Percentiles rank a stretch among this genome's conserved stretches.
Conservation (phyloP, 768 basidiomycete species). For the Xerocomellus dryophilus region DNA sequence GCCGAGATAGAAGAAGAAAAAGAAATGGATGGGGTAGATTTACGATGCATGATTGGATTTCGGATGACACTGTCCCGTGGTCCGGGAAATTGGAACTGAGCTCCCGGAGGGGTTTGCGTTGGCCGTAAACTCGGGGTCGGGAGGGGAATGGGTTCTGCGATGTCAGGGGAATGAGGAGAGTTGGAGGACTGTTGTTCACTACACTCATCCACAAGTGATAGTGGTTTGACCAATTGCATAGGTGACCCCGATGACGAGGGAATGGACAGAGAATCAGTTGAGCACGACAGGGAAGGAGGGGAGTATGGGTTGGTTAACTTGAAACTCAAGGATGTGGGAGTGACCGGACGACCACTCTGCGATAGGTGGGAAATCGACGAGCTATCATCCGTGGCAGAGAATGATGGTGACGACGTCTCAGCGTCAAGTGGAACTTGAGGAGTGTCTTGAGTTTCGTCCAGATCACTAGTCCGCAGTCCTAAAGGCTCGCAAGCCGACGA, state of each 20-base stretch:
- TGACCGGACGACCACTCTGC: constrained; percentile 30
- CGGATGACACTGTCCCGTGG: constrained; percentile 29
- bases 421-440: constrained; percentile 10
- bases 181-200: constrained; percentile 25
- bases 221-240: constrained; percentile 33
- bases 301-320: constrained; percentile 25
- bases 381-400: constrained; percentile 29
- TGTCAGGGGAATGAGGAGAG: constrained; percentile 25
- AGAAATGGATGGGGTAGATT: constrained; percentile 36
- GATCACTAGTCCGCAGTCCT: not conserved
- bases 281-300: constrained; percentile 55
- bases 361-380: constrained; percentile 35
- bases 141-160: constrained; percentile 30
- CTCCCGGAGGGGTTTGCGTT: constrained; percentile 12
- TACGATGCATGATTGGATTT: constrained; percentile 35
- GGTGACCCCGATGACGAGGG: constrained; percentile 49
- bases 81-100: constrained; percentile 48
- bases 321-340: constrained; percentile 34
- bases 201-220: constrained; percentile 35
- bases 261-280: constrained; percentile 58
- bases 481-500: constrained; percentile 5
- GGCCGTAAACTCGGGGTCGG: constrained; percentile 25
- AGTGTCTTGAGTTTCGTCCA: too few species aligned
- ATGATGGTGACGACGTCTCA: constrained; percentile 26
- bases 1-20: constrained; percentile 31